Evolutionary conservation across 371 early-diverging fungal genomes (phyloP), one percentile per base, ranked within the genome.

Genomic region (Apophysomyces elegans): DNA sequence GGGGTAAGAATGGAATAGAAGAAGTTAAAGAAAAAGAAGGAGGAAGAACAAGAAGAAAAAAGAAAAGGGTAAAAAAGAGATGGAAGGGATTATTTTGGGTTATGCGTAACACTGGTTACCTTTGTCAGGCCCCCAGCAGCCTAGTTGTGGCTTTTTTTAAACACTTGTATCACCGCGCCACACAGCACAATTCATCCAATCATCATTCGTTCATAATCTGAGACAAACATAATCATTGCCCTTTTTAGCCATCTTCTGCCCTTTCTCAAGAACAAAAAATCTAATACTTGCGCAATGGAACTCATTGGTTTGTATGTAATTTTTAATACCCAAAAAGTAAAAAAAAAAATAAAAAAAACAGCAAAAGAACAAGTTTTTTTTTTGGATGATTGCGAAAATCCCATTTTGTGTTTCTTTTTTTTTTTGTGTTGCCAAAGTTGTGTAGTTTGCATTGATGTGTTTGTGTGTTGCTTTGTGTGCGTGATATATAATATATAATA

Each of bases 31-130:
- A 43, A 45, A 35, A 61, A 60, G 26, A 50, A 26, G 54, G 44
- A 61, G 47, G 37, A 45, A 35, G 47, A 62, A 62, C 32, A 50
- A 62, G 46, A 46, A 37, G 37, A 62, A 62, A 46, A 62, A 46
- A 36, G 36, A 16, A 13, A 18, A 43, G 14, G 26, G 41, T 21
- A 16, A 61, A 21, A 26, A 13, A 61, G 16, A 36, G 32, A 7
- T 32, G n/a, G 46, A 37, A 41, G 35, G 43, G 36, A 26, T 26
- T 35, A 61, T 41, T 61, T 61, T 61, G 44, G 35, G 44, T 61
- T 58, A 18, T 43, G 12, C 21, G 54, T 50, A 21, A 50, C 54
- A 50, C 54, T 50, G n/a, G 54, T 50, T 38, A 16, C 54, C 54
- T 50, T 21, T 16, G 16, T 50, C 16, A 26, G 8, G n/a, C 21